Conservation (phyloP, 208 protist genomes). For the Trypanosoma brucei region DNA sequence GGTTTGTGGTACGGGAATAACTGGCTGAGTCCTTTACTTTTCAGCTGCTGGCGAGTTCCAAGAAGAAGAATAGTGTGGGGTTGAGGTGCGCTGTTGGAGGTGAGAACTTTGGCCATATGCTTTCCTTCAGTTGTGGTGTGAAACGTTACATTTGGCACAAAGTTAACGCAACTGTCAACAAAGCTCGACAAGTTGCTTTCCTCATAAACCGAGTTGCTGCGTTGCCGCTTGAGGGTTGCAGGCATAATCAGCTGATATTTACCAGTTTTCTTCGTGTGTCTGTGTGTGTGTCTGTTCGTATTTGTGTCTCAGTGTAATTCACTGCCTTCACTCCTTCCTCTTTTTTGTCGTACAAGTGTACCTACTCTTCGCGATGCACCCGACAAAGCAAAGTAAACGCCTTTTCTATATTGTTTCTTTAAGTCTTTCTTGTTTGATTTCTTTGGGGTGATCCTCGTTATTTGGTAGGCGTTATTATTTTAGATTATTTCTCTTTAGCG, state of each 20-base stretch:
- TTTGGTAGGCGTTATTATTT: too few relatives aligned
- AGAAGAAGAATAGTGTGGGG: slow-evolving; percentile 47
- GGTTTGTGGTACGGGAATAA: slow-evolving; percentile 28
- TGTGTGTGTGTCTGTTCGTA: background rate
- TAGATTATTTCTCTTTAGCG: too few relatives aligned
- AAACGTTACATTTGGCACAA: slow-evolving; percentile 49
- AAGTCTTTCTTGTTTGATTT: background rate
- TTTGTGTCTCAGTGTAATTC: background rate
- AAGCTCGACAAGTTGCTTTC: slow-evolving; percentile 53
- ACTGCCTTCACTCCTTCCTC: background rate
- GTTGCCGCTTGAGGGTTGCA: slow-evolving; percentile 47
- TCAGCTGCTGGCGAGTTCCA: slow-evolving; percentile 32
- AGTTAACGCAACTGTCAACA: slow-evolving; percentile 60
- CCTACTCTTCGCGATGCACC: too few relatives aligned
- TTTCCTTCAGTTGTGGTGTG: slow-evolving; percentile 27
- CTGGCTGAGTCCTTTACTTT: slow-evolving; percentile 8
- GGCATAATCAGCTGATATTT: background rate
- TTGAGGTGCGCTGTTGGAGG: background rate
- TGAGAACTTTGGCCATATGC: slow-evolving; percentile 18
- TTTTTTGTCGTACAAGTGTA: background rate
- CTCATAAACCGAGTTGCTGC: slow-evolving; percentile 36
- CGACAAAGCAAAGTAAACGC: background rate
- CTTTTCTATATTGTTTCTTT: background rate
- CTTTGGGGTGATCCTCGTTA: background rate
- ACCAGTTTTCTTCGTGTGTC: background rate